Base-by-base conservation (phyloP, 2,329 filamentous ascomycete genomes). In the Akanthomyces dipterigenus region DNA sequence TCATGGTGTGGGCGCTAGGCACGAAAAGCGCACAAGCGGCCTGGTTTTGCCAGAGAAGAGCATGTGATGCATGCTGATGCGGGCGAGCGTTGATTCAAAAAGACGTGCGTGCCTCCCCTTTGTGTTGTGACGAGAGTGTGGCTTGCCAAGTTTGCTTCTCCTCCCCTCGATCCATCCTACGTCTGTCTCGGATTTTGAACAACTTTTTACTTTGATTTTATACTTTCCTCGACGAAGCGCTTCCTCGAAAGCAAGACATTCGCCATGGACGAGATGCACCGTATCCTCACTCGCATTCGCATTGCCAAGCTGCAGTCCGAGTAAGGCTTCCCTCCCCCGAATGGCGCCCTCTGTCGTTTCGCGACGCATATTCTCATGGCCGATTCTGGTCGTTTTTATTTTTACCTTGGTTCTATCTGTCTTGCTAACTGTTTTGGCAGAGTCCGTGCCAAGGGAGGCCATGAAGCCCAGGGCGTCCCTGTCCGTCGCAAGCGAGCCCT, bases 241-340 rank as follows among this genome's bases (percentile, higher is more conserved):
- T 34, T 34, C 7, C 31, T 34, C 11, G 8, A 5, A 31, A 31
- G 11, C 6, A 34, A 7, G 11, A 7, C 2, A 34, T 68, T 62
- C 50, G 76, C 75, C 71, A 71, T 74, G 43, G 71, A 77, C 46
- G 75, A 79, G 51, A 69, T 81, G 45, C 75, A 77, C 64, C 67
- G 71, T 40, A 71, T 76, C 42, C 67, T 82, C 40, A 72, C 76
- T 61, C 76, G 78, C 56, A 72, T 82, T 63, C 78, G 79, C 64
- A 76, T 82, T 63, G 78, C 78, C 31, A 73, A 80, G 31, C 69
- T 81, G 40, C 77, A 79, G 68, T 76, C 74, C 49, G 71, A 79
- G 79, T 82, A 70, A 66, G 79, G 75, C 14, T n/a, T 7, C 28
- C 50, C 31, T 14, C 22, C n/a, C 22, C 24, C 14, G 12, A 55